A percentile compares a stretch with the other conserved stretches of the same genome.
phyloP scores from a whole-genome alignment of 441 rosid genomes.

The Rhodomyrtus psidioides region DNA sequence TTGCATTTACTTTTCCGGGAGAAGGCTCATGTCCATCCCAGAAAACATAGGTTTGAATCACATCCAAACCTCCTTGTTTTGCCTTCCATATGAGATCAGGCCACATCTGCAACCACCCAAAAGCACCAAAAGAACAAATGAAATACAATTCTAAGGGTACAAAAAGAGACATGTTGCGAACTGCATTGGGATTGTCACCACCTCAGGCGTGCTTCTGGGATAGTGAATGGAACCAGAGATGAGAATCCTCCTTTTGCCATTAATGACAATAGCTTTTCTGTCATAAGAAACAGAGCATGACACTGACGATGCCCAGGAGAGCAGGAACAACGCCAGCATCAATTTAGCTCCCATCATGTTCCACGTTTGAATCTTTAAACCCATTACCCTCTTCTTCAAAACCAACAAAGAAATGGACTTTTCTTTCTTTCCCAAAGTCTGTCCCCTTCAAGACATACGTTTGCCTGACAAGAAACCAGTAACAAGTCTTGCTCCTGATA shows the following conservation, averaged over 20 bases:
- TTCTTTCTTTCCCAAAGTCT: not conserved
- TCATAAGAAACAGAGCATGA: constrained; percentile 8
- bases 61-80: no score
- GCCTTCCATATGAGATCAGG: constrained; percentile 12
- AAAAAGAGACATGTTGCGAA: not conserved
- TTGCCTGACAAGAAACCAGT: not conserved
- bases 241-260: constrained; percentile 21
- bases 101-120: constrained; percentile 9
- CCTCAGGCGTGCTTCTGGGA: constrained; percentile 16
- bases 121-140: not conserved
- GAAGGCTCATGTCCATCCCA: no score
- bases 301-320: not conserved
- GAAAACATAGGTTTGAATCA: no score
- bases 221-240: constrained; percentile 34
- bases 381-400: not conserved
- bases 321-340: not conserved
- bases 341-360: not conserved
- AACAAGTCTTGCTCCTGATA: not conserved
- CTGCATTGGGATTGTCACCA: not conserved
- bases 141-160: not conserved
- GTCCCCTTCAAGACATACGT: not conserved
- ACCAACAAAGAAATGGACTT: not conserved
- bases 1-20: no score
- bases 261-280: constrained; percentile 16
- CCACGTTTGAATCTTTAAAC: not conserved